Percentiles rank a stretch among this genome's conserved stretches.
Evolutionary conservation across 2,329 filamentous ascomycete species (phyloP).

Genomic region (Dactylonectria macrodidyma): DNA sequence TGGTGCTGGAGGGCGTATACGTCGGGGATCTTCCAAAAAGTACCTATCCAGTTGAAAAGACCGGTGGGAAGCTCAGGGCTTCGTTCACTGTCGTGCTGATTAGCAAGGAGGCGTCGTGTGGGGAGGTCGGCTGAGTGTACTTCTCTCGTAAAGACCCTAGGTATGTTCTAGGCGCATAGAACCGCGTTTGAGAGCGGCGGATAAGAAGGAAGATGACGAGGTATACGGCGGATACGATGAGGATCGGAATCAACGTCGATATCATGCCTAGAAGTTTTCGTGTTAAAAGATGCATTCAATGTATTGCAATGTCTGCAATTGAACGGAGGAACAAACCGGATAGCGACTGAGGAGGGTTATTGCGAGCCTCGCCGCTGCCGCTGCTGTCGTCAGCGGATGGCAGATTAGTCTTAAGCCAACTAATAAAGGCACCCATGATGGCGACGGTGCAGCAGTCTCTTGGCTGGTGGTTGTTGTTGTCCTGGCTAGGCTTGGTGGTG

Average conservation of each 20-base stretch:
- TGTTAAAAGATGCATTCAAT: slow-evolving; percentile 20
- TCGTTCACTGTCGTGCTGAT: slow-evolving; percentile 61
- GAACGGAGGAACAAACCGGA: slow-evolving; percentile 47
- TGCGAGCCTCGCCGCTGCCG: slow-evolving; percentile 42
- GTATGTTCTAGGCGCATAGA: slow-evolving; percentile 70
- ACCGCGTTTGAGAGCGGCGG: slow-evolving; percentile 64
- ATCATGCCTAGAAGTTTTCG: slow-evolving; percentile 54
- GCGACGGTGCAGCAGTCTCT: slow-evolving; percentile 34
- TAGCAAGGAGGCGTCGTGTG: slow-evolving; percentile 25
- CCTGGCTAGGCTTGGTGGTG: not conserved
- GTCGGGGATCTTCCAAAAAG: slow-evolving; percentile 77
- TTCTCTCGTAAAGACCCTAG: slow-evolving; percentile 63
- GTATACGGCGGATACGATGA: slow-evolving; percentile 64
- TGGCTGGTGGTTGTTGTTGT: slow-evolving; percentile 18
- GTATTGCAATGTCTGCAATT: not conserved
- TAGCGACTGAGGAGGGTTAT: slow-evolving; percentile 51
- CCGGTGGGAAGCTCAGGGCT: slow-evolving; percentile 70
- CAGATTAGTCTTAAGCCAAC: slow-evolving; percentile 55
- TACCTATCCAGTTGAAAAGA: slow-evolving; percentile 72
- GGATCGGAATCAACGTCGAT: slow-evolving; percentile 68
- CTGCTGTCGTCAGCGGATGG: slow-evolving; percentile 30
- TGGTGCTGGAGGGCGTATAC: slow-evolving; percentile 88
- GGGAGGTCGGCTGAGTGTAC: slow-evolving; percentile 52
- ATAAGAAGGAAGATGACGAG: slow-evolving; percentile 66
- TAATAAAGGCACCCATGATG: slow-evolving; percentile 57